These are phyloP conservation scores for Theileria sp. DNA, from an alignment of 169 alveolate species.

Conservation along the genomic window DNA sequence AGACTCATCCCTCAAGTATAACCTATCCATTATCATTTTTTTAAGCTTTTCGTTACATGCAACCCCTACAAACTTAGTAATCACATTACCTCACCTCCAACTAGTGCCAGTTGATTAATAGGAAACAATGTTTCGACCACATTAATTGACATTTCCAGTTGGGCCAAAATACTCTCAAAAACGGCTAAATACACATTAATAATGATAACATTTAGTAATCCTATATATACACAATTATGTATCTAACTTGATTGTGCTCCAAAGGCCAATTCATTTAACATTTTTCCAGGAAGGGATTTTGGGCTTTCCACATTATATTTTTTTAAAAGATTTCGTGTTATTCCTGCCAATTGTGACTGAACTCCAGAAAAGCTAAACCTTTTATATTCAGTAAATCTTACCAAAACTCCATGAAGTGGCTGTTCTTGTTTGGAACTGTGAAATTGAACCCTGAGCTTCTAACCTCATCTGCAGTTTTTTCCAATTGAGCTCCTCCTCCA, in stretches of 20 bases:
- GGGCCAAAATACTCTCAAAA: slow-evolving; percentile 44
- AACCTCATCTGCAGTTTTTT: slow-evolving; percentile 33
- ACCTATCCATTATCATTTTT: slow-evolving; percentile 21
- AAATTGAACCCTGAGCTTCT: slow-evolving; percentile 15
- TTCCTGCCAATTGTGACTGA: slow-evolving; percentile 37
- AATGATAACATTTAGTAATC: not conserved
- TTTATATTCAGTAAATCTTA: not conserved
- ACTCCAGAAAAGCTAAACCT: slow-evolving; percentile 62
- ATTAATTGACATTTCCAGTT: slow-evolving; percentile 49
- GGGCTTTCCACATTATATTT: slow-evolving; percentile 12
- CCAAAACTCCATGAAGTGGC: slow-evolving; percentile 54
- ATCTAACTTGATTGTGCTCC: slow-evolving; percentile 43
- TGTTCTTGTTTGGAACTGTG: slow-evolving; percentile 51
- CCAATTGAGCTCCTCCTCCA: slow-evolving; percentile 67
- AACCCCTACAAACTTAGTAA: slow-evolving; percentile 32
- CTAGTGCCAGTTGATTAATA: slow-evolving; percentile 46
- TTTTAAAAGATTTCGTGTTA: not conserved
- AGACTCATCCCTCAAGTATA: slow-evolving; percentile 15
- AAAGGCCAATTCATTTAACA: slow-evolving; percentile 51
- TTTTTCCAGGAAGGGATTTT: not conserved
- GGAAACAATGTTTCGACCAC: slow-evolving; percentile 49
- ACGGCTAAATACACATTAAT: slow-evolving; percentile 10
- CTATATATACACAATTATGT: not conserved
- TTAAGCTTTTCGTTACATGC: slow-evolving; percentile 44
- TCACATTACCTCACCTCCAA: slow-evolving; percentile 45